Conservation (phyloP, 306 rosid genomes). For the Prunus fruticosa region DNA sequence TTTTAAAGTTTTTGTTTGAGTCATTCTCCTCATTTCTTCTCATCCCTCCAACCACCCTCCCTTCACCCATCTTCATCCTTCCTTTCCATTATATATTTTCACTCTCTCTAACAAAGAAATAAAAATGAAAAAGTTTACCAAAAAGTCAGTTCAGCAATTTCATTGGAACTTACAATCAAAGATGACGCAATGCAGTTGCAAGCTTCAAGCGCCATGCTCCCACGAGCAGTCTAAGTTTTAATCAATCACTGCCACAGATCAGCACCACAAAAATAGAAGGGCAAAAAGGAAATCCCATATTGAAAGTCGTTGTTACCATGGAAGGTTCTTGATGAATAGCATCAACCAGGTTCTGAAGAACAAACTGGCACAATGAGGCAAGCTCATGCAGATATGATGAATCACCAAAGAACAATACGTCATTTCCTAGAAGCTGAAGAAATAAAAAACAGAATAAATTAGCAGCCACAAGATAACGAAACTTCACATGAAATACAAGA, state of each 20-base stretch:
- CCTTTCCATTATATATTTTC: not conserved
- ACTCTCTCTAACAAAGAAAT: not conserved
- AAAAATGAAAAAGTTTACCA: not conserved
- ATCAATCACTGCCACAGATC: conserved; percentile 27
- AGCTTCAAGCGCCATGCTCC: conserved; percentile 92
- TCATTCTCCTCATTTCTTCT: too few species aligned
- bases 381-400: conserved; percentile 61
- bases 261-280: conserved; percentile 22
- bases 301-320: conserved; percentile 40
- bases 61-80: not conserved
- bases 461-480: conserved; percentile 14
- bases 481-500: not conserved
- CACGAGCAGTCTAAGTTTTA: conserved; percentile 62
- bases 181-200: conserved; percentile 81
- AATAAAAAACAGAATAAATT: not conserved
- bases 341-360: conserved; percentile 63
- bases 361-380: conserved; percentile 55
- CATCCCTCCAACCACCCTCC: too few species aligned
- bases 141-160: conserved; percentile 12
- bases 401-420: conserved; percentile 58
- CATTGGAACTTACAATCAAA: conserved; percentile 50
- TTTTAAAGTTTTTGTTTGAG: too few species aligned
- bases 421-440: conserved; percentile 63
- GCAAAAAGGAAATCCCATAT: conserved; percentile 3
- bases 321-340: conserved; percentile 69